These are phyloP conservation scores for Aspergillus sclerotioniger DNA, from an alignment of 495 filamentous ascomycete genomes.

Conservation along the genomic window DNA sequence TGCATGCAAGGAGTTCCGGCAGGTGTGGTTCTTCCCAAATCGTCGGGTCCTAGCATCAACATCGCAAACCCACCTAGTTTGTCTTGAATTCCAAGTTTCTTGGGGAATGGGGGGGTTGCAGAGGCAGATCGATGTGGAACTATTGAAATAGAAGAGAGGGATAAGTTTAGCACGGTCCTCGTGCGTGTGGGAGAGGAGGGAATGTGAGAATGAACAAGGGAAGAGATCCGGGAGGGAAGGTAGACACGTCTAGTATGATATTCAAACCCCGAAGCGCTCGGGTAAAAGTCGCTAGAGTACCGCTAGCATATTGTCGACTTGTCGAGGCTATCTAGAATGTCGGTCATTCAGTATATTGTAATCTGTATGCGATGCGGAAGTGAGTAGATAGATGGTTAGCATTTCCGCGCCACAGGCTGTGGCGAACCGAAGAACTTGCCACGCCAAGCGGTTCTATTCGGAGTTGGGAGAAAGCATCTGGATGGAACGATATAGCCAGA, in stretches of 20 bases:
- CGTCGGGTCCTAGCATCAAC: constrained; percentile 5
- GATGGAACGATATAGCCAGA: background rate
- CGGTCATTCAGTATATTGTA: too few species aligned
- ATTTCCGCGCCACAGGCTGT: background rate
- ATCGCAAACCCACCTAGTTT: background rate
- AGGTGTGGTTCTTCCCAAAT: constrained; percentile 1
- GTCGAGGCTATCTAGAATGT: too few species aligned
- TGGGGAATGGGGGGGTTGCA: background rate
- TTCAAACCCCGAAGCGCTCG: background rate
- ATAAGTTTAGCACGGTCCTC: background rate
- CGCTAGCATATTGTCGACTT: too few species aligned
- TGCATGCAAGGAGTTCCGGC: constrained; percentile 5
- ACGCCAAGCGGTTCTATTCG: background rate
- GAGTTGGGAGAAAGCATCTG: background rate
- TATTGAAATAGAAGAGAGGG: background rate
- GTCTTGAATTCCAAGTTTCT: background rate
- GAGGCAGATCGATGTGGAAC: background rate
- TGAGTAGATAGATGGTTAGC: too few species aligned
- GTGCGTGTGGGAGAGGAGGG: background rate
- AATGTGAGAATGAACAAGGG: background rate
- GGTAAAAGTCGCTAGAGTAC: too few species aligned
- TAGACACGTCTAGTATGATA: background rate
- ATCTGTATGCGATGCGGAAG: too few species aligned
- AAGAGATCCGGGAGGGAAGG: background rate
- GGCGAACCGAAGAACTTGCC: background rate